These are phyloP conservation scores for Kwoniella sp. DNA, from an alignment of 768 basidiomycete species.

Conservation along the genomic window DNA sequence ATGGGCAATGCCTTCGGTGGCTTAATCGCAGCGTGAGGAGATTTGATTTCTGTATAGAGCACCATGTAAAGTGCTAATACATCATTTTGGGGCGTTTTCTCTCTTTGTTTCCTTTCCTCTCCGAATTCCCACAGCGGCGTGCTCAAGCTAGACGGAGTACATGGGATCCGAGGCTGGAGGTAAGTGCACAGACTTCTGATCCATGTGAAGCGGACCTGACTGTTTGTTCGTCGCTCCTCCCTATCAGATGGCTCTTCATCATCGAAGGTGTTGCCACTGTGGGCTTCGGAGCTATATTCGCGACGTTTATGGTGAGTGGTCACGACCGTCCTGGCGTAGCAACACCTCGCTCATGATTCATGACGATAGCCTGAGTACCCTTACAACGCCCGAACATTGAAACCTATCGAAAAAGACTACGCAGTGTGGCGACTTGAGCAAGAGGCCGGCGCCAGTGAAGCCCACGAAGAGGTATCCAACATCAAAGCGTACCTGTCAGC, in stretches of 20 bases:
- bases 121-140: slow-evolving; percentile 17
- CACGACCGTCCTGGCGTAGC: background rate
- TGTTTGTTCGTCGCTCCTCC: background rate
- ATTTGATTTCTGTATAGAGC: background rate
- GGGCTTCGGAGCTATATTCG: slow-evolving; percentile 14
- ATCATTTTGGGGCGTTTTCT: no score
- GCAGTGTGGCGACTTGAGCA: slow-evolving; percentile 35
- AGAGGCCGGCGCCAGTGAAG: slow-evolving; percentile 34
- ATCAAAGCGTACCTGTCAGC: slow-evolving; percentile 13
- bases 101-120: no score
- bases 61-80: no score
- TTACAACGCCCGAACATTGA: slow-evolving; percentile 30
- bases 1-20: slow-evolving; percentile 51
- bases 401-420: slow-evolving; percentile 27
- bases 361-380: slow-evolving; percentile 30
- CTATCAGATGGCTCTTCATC: slow-evolving; percentile 43
- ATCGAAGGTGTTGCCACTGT: slow-evolving; percentile 27
- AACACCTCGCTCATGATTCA: background rate
- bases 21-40: slow-evolving; percentile 37
- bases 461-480: slow-evolving; percentile 3
- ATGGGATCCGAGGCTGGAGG: slow-evolving; percentile 52
- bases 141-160: slow-evolving; percentile 33
- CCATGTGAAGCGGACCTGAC: background rate
- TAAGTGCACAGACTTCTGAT: slow-evolving; percentile 27
- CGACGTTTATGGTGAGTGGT: slow-evolving; percentile 24